A percentile compares a stretch with the other conserved stretches of the same genome.
phyloP scores from a whole-genome alignment of 768 basidiomycete genomes.

The Scleroderma citrinum region DNA sequence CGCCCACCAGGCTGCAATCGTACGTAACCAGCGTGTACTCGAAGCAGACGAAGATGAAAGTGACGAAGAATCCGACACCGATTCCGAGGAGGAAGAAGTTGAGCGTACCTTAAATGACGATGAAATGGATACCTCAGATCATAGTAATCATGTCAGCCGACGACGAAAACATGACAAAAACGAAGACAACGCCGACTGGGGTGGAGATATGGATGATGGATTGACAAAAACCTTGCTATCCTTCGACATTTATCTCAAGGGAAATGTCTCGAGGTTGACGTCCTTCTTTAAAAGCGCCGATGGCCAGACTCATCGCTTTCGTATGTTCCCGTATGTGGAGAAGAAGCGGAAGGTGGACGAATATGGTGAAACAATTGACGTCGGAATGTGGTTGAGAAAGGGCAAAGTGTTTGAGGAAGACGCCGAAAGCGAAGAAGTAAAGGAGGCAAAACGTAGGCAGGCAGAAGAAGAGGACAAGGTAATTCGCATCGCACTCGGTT shows the following conservation, averaged over 20 bases:
- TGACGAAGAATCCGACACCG: constrained; percentile 61
- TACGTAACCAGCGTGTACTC: constrained; percentile 78
- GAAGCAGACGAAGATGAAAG: constrained; percentile 92
- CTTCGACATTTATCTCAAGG: constrained; percentile 96
- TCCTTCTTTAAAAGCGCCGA: constrained; percentile 82
- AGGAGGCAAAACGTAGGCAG: constrained; percentile 61
- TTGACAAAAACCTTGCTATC: constrained; percentile 70
- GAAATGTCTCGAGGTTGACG: constrained; percentile 83
- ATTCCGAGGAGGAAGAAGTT: constrained; percentile 56
- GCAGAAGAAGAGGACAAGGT: constrained; percentile 81
- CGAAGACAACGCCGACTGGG: constrained; percentile 59
- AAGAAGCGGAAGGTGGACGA: constrained; percentile 89
- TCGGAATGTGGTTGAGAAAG: constrained; percentile 92
- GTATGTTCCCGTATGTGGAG: constrained; percentile 98
- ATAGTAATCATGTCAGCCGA: constrained; percentile 18
- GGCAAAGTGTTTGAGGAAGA: constrained; percentile 90
- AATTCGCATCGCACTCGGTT: not conserved
- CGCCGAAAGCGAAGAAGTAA: constrained; percentile 73
- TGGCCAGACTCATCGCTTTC: constrained; percentile 70
- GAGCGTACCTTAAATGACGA: constrained; percentile 49
- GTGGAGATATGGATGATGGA: constrained; percentile 70
- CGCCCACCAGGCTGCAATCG: constrained; percentile 78
- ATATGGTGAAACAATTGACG: constrained; percentile 93
- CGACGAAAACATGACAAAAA: constrained; percentile 44
- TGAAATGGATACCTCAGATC: constrained; percentile 39